phyloP scores from a whole-genome alignment of 2,329 filamentous ascomycete species.

The Teratosphaeria pseudoeucalypti region DNA sequence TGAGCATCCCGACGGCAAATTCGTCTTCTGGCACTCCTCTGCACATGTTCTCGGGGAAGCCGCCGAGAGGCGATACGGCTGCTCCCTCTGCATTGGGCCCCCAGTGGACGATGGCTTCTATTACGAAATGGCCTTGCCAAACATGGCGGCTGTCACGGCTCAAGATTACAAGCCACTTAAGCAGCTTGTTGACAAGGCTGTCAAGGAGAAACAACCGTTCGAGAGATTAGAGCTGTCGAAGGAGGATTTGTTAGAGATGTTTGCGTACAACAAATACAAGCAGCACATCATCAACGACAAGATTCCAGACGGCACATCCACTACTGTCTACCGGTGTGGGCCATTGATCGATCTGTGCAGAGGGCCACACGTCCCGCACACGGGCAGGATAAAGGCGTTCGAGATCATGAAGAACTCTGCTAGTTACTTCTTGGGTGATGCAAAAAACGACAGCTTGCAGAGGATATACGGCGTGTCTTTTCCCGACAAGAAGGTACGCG shows the following conservation, averaged over 20 bases:
- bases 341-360: slow-evolving; percentile 91
- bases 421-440: slow-evolving; percentile 90
- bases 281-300: slow-evolving; percentile 93
- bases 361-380: slow-evolving; percentile 89
- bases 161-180: slow-evolving; percentile 79
- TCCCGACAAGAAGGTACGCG: slow-evolving; percentile 81
- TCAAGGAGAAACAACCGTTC: slow-evolving; percentile 95
- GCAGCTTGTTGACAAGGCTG: slow-evolving; percentile 66
- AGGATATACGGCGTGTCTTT: slow-evolving; percentile 94
- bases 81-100: slow-evolving; percentile 85
- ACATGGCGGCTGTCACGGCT: slow-evolving; percentile 59
- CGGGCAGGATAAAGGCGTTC: slow-evolving; percentile 87
- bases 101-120: slow-evolving; percentile 89
- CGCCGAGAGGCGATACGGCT: slow-evolving; percentile 80
- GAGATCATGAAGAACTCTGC: slow-evolving; percentile 79
- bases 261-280: slow-evolving; percentile 97
- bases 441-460: slow-evolving; percentile 88
- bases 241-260: slow-evolving; percentile 88
- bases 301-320: slow-evolving; percentile 76
- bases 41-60: slow-evolving; percentile 95
- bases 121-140: slow-evolving; percentile 85
- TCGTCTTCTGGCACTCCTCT: slow-evolving; percentile 96
- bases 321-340: slow-evolving; percentile 89
- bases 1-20: slow-evolving; percentile 64
- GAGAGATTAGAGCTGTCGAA: slow-evolving; percentile 83